Conservation (phyloP, 345 rosid species). For the Euclidium syriacum region DNA sequence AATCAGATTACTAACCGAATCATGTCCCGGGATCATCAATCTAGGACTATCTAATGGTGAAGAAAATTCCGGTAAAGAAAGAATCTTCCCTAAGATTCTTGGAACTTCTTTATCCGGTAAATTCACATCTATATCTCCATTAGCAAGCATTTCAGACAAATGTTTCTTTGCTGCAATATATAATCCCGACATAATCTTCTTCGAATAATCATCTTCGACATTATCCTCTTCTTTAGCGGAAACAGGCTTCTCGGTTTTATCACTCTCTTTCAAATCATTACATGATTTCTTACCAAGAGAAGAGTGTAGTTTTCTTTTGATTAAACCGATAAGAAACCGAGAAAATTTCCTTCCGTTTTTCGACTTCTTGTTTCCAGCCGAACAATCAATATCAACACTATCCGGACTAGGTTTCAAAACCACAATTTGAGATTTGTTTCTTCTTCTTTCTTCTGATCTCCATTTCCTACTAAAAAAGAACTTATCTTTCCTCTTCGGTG, state of each 20-base stretch:
- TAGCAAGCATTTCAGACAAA: conserved; percentile 74
- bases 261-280: conserved; percentile 32
- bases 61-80: conserved; percentile 65
- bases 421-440: conserved; percentile 54
- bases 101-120: conserved; percentile 48
- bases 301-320: conserved; percentile 48
- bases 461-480: conserved; percentile 51
- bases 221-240: conserved; percentile 52
- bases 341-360: conserved; percentile 35
- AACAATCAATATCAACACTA: conserved; percentile 27
- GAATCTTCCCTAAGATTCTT: conserved; percentile 73
- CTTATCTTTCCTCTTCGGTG: conserved; percentile 22
- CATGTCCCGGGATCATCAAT: conserved; percentile 26
- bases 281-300: conserved; percentile 41
- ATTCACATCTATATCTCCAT: conserved; percentile 43
- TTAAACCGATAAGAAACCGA: conserved; percentile 35
- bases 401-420: conserved; percentile 57
- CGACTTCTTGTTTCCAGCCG: conserved; percentile 56
- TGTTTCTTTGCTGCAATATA: conserved; percentile 92
- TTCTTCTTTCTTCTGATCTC: conserved; percentile 38
- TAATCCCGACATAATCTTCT: conserved; percentile 53
- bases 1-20: conserved; percentile 10
- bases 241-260: conserved; percentile 35
- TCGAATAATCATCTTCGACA: conserved; percentile 35
- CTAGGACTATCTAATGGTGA: conserved; percentile 67